phyloP scores from a whole-genome alignment of 2,329 filamentous ascomycete species.

The Teratosphaeria nubilosa region DNA sequence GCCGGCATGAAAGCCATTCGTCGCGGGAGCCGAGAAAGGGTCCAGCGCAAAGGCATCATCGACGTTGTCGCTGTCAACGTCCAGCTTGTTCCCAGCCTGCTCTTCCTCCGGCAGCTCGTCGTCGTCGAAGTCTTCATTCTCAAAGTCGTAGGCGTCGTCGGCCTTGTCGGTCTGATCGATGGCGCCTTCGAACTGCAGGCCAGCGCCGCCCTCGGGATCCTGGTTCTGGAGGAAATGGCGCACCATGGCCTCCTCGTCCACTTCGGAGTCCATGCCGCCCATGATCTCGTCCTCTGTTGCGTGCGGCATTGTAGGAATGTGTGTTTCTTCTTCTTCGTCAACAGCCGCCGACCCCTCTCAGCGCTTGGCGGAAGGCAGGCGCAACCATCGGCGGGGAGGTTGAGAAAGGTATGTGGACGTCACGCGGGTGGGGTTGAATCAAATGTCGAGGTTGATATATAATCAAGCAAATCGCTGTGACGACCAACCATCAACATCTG shows the following conservation, averaged over 20 bases:
- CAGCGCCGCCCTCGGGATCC: constrained; percentile 13
- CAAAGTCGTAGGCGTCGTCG: constrained; percentile 75
- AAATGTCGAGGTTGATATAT: background rate
- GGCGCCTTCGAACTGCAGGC: constrained; percentile 16
- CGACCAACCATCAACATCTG: no score
- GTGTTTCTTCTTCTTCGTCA: constrained; percentile 8
- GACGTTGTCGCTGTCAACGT: constrained; percentile 10
- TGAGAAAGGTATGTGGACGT: background rate
- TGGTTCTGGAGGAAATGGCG: constrained; percentile 19
- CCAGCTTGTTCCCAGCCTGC: constrained; percentile 27
- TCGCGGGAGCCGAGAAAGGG: background rate
- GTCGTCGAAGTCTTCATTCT: constrained; percentile 71
- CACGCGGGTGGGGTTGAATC: background rate
- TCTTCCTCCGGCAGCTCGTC: constrained; percentile 82
- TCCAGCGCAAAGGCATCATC: constrained; percentile 2
- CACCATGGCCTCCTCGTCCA: constrained; percentile 19
- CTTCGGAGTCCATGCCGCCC: background rate
- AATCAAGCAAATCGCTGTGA: no score
- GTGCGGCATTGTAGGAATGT: constrained; percentile 26
- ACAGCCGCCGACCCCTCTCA: background rate
- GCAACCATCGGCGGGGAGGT: background rate
- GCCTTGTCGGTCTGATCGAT: constrained; percentile 62
- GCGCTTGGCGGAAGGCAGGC: background rate
- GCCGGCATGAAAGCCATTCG: constrained; percentile 13
- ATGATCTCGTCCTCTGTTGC: constrained; percentile 19